Base-by-base conservation (phyloP, 2,329 filamentous ascomycete genomes). In the Zopfia rhizophila region DNA sequence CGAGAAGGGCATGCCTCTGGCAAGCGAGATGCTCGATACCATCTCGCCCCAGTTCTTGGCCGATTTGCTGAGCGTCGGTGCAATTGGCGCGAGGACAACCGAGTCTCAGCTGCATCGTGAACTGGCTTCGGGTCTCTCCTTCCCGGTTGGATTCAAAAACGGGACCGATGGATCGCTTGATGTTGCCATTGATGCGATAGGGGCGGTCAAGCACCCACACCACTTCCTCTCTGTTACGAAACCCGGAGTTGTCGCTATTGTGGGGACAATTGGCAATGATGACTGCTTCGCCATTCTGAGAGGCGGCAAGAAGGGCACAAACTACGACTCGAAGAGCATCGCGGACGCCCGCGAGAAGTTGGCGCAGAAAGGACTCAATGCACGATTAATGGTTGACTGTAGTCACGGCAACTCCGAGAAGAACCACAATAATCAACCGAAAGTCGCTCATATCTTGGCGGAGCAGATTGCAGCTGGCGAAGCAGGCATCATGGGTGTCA, bases 81-180 rank as follows among this genome's bases (percentile, higher is more conserved):
- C 94, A 19, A 87, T 99, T 59, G 94, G 94, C 45, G 94, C 94
- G n/a, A 84, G 94, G 52, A 99, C 94, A 14, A 97, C 94, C 2
- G 94, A 99, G 78, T 92, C 88, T 38, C 94, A 99, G 78, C 82
- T 97, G 53, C 94, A 99, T 75, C 87, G 94, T 45, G 94, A 99
- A 76, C 79, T 99, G 54, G 93, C 94, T 16, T 94, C 89, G 40
- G 94, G 94, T 67, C 81, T 97, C 24, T 95, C 89, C 60, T 97
- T 97, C 88, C 94, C 94, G 2, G 91, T 99, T 8, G 94, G 94
- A 38, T 99, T 99, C 88, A 99, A 99, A 84, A 99, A 99, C 75
- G 94, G 94, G 56, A 99, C 94, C 22, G 94, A 99, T 70, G 94
- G 94, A 38, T 88, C 87, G 7, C 78, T 97, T 35, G 84, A 87